These are phyloP conservation scores for Aspergillus affinis DNA, from an alignment of 495 filamentous ascomycete genomes.

Conservation along the genomic window DNA sequence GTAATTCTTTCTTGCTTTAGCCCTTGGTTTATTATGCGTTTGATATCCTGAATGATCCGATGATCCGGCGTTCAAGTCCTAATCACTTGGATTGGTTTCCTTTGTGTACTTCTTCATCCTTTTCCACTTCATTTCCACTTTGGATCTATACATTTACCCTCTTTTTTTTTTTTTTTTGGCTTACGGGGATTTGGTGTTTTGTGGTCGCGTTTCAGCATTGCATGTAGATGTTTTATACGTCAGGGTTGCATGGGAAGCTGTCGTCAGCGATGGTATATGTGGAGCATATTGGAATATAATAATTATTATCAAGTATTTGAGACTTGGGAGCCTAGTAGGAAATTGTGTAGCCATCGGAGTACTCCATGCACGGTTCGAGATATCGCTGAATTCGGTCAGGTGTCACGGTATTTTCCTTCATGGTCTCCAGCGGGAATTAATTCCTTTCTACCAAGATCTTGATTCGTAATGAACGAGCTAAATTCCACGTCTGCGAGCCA, in stretches of 20 bases:
- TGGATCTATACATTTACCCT: constrained; percentile 14
- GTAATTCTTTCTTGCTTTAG: constrained; percentile 1
- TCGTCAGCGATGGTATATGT: constrained; percentile 13
- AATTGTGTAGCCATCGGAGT: background rate
- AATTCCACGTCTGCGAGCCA: no score
- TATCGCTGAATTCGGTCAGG: background rate
- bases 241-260: constrained; percentile 12
- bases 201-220: constrained; percentile 16
- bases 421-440: no score
- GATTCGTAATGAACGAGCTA: no score
- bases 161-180: constrained; percentile 13
- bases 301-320: constrained; percentile 4
- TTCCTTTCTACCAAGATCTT: no score
- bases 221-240: constrained; percentile 12
- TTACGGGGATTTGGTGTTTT: constrained; percentile 16
- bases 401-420: no score
- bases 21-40: constrained; percentile 8
- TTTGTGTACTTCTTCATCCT: constrained; percentile 10
- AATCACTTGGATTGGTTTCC: constrained; percentile 8
- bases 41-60: constrained; percentile 22
- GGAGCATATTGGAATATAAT: constrained; percentile 20
- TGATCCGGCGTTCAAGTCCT: constrained; percentile 17
- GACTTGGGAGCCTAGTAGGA: background rate
- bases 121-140: constrained; percentile 11
- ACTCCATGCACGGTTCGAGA: background rate